A percentile compares a stretch with the other conserved stretches of the same genome.
These are phyloP conservation scores for Colletotrichum spaethianum DNA, from an alignment of 2,329 filamentous ascomycete genomes.

Conservation along the genomic window DNA sequence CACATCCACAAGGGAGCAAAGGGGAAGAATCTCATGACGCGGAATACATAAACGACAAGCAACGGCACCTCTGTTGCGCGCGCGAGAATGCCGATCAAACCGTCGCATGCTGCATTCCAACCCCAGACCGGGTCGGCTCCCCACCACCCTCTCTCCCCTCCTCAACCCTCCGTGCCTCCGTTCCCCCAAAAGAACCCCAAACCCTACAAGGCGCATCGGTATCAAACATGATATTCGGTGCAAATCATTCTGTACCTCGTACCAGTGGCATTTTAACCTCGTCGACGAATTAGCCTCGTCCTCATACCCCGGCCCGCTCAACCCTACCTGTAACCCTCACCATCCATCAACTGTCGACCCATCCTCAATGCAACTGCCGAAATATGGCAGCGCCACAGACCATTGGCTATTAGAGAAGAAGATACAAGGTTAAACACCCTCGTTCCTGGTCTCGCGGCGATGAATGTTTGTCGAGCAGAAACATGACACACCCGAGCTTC, in stretches of 20 bases:
- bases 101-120: neutral
- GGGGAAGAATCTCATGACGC: neutral
- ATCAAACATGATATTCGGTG: neutral
- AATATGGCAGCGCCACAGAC: slow-evolving; percentile 3
- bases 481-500: slow-evolving; percentile 26
- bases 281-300: neutral
- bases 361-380: slow-evolving; percentile 23
- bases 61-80: slow-evolving; percentile 15
- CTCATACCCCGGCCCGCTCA: neutral
- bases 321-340: neutral
- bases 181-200: neutral
- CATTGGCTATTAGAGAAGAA: neutral
- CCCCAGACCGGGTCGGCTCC: neutral
- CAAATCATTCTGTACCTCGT: neutral
- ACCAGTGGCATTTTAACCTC: neutral
- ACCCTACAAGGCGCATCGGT: slow-evolving; percentile 5
- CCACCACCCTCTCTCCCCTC: neutral
- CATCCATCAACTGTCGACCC: neutral
- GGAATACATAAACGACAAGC: neutral
- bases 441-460: slow-evolving; percentile 24
- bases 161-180: neutral
- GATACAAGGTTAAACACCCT: slow-evolving; percentile 14
- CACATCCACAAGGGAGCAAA: neutral
- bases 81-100: slow-evolving; percentile 31
- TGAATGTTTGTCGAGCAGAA: slow-evolving; percentile 32